phyloP scores from a whole-genome alignment of 768 basidiomycete species.

The Suillus sp. region DNA sequence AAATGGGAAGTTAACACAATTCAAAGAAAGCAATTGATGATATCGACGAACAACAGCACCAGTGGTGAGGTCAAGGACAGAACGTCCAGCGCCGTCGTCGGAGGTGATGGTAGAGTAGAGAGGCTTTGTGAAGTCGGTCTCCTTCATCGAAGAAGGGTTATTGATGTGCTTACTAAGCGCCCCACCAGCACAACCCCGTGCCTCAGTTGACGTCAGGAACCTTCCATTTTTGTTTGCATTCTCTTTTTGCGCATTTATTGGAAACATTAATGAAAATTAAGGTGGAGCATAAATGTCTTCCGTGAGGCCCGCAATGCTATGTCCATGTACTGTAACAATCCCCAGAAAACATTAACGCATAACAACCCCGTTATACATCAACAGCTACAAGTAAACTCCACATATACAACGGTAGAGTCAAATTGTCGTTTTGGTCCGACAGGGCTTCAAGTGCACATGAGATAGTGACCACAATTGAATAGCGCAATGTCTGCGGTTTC shows the following conservation, averaged over 20 bases:
- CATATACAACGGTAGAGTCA: slow-evolving; percentile 93
- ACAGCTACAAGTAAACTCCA: slow-evolving; percentile 84
- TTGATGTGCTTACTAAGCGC: slow-evolving; percentile 8
- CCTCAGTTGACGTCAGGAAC: slow-evolving; percentile 2
- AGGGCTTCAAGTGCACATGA: slow-evolving; percentile 84
- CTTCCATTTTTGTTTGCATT: slow-evolving; percentile 3
- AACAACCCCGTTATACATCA: slow-evolving; percentile 31
- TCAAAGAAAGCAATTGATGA: not conserved
- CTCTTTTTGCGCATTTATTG: not conserved
- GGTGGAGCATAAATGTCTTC: not conserved
- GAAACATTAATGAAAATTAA: slow-evolving; percentile 6
- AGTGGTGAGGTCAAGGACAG: not conserved
- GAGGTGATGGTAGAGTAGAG: slow-evolving; percentile 1
- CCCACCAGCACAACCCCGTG: slow-evolving; percentile 1
- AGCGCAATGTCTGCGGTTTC: slow-evolving; percentile 61
- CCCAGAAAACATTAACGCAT: not conserved
- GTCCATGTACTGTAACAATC: not conserved
- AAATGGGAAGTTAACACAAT: not conserved
- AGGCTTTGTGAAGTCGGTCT: not conserved
- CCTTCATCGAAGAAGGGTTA: slow-evolving; percentile 10
- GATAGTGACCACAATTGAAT: slow-evolving; percentile 60
- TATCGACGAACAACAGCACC: not conserved
- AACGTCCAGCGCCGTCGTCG: slow-evolving; percentile 2
- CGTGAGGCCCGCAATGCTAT: not conserved
- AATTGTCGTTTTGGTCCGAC: slow-evolving; percentile 96